Percentiles rank a stretch among this genome's conserved stretches.
Evolutionary conservation across 1,139 yeast genomes (phyloP).

Genomic region (Debaryomyces coudertii): DNA sequence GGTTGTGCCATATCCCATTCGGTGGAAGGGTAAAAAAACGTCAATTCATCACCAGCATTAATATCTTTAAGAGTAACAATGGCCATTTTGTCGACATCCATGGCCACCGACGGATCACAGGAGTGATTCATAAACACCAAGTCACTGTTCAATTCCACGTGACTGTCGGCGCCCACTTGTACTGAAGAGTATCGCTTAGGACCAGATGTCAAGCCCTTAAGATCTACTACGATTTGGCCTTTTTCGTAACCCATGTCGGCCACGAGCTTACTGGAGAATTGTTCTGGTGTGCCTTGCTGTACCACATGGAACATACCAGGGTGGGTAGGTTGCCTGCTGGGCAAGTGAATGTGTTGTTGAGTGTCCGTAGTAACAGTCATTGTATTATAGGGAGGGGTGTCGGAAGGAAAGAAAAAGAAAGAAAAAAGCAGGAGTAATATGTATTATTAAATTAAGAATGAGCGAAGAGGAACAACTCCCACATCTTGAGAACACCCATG

Average conservation of each 20-base stretch:
- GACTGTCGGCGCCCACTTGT: slow-evolving; percentile 8
- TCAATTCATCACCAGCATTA: slow-evolving; percentile 9
- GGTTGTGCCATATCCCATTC: slow-evolving; percentile 13
- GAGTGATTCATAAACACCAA: slow-evolving; percentile 11
- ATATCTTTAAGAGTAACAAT: slow-evolving; percentile 10
- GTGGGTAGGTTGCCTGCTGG: too few relatives aligned
- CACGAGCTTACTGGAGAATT: too few relatives aligned
- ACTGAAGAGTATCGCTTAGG: slow-evolving; percentile 10
- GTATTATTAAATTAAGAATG: too few relatives aligned
- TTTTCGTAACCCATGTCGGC: slow-evolving; percentile 4
- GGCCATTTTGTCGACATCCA: slow-evolving; percentile 10
- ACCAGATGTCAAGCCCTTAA: slow-evolving; percentile 6
- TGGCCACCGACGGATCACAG: slow-evolving; percentile 9
- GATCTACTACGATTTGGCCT: slow-evolving; percentile 8
- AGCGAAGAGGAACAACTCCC: too few relatives aligned
- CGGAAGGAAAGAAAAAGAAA: too few relatives aligned
- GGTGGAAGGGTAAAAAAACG: slow-evolving; percentile 12
- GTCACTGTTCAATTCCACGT: slow-evolving; percentile 11
- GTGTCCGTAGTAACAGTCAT: too few relatives aligned
- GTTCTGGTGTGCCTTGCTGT: too few relatives aligned
- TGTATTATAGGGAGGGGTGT: too few relatives aligned
- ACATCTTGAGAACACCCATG: too few relatives aligned
- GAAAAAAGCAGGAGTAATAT: too few relatives aligned
- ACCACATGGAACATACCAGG: too few relatives aligned
- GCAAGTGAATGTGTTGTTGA: too few relatives aligned